Base-by-base conservation (phyloP, 192 early-diverging fungal species). In the Linnemannia zychae region DNA sequence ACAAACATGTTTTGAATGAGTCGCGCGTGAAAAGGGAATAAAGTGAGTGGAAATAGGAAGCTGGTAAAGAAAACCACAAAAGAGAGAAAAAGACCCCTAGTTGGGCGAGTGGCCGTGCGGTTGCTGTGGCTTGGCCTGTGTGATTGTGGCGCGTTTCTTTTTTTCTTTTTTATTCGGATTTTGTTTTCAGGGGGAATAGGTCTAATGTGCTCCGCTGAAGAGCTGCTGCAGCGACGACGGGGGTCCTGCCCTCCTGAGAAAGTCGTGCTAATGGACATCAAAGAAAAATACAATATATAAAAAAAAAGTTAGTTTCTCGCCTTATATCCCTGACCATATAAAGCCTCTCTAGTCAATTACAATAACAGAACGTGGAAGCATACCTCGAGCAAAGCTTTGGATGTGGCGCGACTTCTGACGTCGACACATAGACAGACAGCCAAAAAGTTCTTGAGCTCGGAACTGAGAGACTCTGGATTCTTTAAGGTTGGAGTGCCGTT, bases 401-500 rank as follows among this genome's bases (percentile, higher is more conserved):
- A 92, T 6, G 90, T 94, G 22, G 96, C 95, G 63, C 97, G 91
- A 78, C 93, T 95, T 87, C 93, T 91, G 47, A 95, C 95, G 82
- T 98, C 97, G 48, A 98, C 97, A 87, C 95, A 95, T 74, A 99
- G 88, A 70, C 95, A 94, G 44, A 94, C 93, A 1, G 96, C 94
- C 87, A 99, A 90, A 90, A 99, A 99, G 74, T 93, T 93, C 89
- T 94, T 94, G 87, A 98, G 96, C 69, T 93, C 93, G 4, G 94
- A 87, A 65, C 93, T 94, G 60, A 98, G 89, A 47, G 88, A 91
- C 76, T 96, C 96, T 15, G 98, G 97, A 73, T 95, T 90, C 89
- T 97, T 96, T n/a, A 98, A 90, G 65, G 95, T 95, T 16, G 98
- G 98, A 11, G 97, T 99, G 66, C 98, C 98, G 79, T 98, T 98